Evolutionary conservation across 257 asterid genomes (phyloP), one percentile per base, ranked within the genome.

Genomic region (Gardenia jasminoides): DNA sequence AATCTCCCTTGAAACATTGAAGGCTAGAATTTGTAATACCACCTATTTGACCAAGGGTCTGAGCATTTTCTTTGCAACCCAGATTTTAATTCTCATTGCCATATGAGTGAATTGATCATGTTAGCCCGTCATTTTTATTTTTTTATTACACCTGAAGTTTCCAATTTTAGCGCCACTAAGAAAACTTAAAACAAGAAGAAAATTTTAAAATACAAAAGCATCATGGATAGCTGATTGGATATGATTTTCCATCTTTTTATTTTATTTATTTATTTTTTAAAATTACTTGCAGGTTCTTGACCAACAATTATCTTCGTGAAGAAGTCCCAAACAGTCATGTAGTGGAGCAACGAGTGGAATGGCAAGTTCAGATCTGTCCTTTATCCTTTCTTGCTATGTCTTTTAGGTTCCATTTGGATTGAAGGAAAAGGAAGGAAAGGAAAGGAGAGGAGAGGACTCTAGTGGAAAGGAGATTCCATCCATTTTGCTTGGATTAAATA

Each of bases 311-410:
- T 90, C 99, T 96, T 74, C 97, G 97, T 75, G 99, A 93, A 86
- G 98, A 93, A 89, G 90, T 92, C 85, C 93, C 94, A 46, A 93
- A 88, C 81, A 96, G 98, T 83, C 97, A 96, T 87, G 99, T 89
- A 76, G 98, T 96, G 79, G 98, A 96, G 88, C 99, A 96, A 79
- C 91, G 95, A 81, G 98, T 96, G 69, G 99, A 93, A 89, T 96
- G 99, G 99, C 82, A 89, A 90, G 97, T 90, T 79, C 82, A 64
- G 58, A 82, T 72, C 80, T 74, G 81, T 68, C 74, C 77, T 54
- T 19, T 78, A 26, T 19, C 72, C 36, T 54, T 66, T 28, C 67
- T 76, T 73, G 66, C 19, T 69, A 11, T 76, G n/a, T 77, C 50
- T 56, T 70, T 77, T 72, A 36, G 41, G 41, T 5, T 0, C 41